phyloP scores from a whole-genome alignment of 2,329 filamentous ascomycete species.

The Cryphonectria parasitica region DNA sequence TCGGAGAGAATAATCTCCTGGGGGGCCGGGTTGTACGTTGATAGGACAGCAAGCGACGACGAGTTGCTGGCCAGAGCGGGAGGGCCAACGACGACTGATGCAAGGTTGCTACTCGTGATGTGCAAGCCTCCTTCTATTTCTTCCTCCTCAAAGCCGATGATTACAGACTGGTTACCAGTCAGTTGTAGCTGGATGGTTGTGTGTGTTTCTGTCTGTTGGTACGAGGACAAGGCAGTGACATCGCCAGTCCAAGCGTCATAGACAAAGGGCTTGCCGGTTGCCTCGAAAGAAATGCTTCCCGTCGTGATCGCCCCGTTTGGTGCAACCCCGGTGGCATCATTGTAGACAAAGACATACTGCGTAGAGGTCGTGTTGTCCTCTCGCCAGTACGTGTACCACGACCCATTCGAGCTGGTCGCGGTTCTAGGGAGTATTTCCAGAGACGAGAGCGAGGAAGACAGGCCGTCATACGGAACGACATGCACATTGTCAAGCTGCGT shows the following conservation, averaged over 20 bases:
- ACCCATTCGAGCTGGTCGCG: slow-evolving; percentile 4
- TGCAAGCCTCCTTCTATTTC: neutral
- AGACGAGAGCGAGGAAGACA: slow-evolving; percentile 2
- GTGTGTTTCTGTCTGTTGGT: neutral
- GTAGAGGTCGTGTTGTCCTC: slow-evolving; percentile 2
- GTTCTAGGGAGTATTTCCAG: slow-evolving; percentile 4
- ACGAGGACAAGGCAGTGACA: slow-evolving; percentile 1
- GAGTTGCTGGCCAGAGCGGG: neutral
- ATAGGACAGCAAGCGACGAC: neutral
- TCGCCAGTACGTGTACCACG: slow-evolving; percentile 22
- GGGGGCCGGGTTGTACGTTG: neutral
- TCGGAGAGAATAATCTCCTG: neutral
- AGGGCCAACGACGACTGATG: neutral
- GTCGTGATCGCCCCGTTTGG: neutral
- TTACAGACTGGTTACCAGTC: slow-evolving; percentile 17
- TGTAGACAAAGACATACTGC: slow-evolving; percentile 26
- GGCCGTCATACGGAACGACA: slow-evolving; percentile 2
- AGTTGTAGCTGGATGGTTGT: slow-evolving; percentile 14
- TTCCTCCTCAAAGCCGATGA: slow-evolving; percentile 5
- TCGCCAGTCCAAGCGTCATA: slow-evolving; percentile 45
- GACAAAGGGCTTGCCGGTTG: slow-evolving; percentile 18
- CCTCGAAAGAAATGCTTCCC: slow-evolving; percentile 17
- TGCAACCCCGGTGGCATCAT: slow-evolving; percentile 15
- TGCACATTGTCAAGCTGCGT: slow-evolving; percentile 12
- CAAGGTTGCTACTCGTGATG: neutral